Percentiles rank a stretch among this genome's conserved stretches.
Evolutionary conservation across 768 basidiomycete species (phyloP).

Genomic region (Leucocoprinus sp.): DNA sequence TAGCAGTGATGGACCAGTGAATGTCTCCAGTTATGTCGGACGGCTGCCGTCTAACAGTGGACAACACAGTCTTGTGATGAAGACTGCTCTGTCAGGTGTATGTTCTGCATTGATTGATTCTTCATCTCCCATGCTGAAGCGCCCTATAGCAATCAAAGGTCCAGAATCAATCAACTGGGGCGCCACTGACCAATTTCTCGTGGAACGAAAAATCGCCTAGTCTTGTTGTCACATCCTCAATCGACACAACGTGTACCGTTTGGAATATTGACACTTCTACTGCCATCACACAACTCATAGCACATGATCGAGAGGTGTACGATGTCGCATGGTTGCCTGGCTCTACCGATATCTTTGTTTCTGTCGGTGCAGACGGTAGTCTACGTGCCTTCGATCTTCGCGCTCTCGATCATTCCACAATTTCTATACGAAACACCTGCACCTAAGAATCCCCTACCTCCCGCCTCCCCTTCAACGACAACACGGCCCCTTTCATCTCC

Average conservation of each 20-base stretch:
- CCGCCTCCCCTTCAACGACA: conserved; percentile 46
- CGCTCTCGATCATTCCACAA: conserved; percentile 95
- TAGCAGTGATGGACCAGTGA: conserved; percentile 50
- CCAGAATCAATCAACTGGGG: conserved; percentile 72
- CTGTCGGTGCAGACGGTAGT: conserved; percentile 95
- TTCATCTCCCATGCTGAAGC: conserved; percentile 2
- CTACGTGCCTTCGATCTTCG: conserved; percentile 95
- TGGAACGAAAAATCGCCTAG: conserved; percentile 94
- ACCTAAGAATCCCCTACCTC: conserved; percentile 61
- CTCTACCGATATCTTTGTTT: conserved; percentile 95
- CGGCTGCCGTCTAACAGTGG: conserved; percentile 41
- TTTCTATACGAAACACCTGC: conserved; percentile 91
- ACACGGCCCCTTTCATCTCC: conserved; percentile 74
- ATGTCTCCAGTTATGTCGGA: conserved; percentile 62
- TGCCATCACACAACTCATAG: conserved; percentile 95
- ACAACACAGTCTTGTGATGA: conserved; percentile 61
- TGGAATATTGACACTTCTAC: conserved; percentile 96
- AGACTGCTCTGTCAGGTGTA: conserved; percentile 77
- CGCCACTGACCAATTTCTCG: conserved; percentile 93
- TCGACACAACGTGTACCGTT: conserved; percentile 97
- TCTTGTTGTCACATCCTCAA: conserved; percentile 92
- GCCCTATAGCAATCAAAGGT: conserved; percentile 74
- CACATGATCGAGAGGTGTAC: conserved; percentile 93
- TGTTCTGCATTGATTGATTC: conserved; percentile 21
- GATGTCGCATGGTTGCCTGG: conserved; percentile 98